Evolutionary conservation across 768 basidiomycete genomes (phyloP).

Genomic region (Holtermanniella nyarrowii): DNA sequence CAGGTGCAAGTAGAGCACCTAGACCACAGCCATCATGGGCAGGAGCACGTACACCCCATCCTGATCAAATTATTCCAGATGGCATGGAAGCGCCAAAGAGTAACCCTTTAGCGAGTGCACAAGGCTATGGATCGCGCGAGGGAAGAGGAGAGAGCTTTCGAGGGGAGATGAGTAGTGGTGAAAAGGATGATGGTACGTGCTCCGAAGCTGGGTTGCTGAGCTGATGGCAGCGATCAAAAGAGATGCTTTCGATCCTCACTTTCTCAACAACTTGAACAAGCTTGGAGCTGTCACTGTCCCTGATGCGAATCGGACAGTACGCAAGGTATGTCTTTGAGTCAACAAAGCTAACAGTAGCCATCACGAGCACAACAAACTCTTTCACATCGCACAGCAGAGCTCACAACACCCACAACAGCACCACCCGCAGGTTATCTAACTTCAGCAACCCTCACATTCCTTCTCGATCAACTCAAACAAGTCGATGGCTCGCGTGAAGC

Average conservation of each 20-base stretch:
- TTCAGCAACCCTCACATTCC: constrained; percentile 24
- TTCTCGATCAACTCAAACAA: constrained; percentile 33
- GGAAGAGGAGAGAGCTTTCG: constrained; percentile 10
- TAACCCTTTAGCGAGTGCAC: constrained; percentile 3
- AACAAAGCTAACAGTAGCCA: constrained; percentile 9
- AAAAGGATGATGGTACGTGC: constrained; percentile 32
- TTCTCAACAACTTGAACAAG: constrained; percentile 31
- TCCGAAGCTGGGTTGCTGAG: background rate
- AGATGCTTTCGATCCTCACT: constrained; percentile 38
- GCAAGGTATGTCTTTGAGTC: constrained; percentile 11
- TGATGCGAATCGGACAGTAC: constrained; percentile 28
- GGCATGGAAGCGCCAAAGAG: background rate
- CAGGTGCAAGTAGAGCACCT: background rate
- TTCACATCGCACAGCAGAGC: constrained; percentile 14
- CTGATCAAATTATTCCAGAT: constrained; percentile 5
- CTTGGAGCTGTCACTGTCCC: constrained; percentile 35
- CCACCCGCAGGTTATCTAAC: constrained; percentile 23
- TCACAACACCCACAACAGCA: constrained; percentile 8
- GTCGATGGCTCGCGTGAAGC: constrained; percentile 2
- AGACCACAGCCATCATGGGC: constrained; percentile 17
- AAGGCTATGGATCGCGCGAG: constrained; percentile 2
- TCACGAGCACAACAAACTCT: constrained; percentile 36
- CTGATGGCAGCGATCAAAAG: constrained; percentile 17
- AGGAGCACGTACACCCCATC: constrained; percentile 20
- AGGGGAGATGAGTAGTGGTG: constrained; percentile 22